These are phyloP conservation scores for Russula foetens DNA, from an alignment of 768 basidiomycete species.

Conservation along the genomic window DNA sequence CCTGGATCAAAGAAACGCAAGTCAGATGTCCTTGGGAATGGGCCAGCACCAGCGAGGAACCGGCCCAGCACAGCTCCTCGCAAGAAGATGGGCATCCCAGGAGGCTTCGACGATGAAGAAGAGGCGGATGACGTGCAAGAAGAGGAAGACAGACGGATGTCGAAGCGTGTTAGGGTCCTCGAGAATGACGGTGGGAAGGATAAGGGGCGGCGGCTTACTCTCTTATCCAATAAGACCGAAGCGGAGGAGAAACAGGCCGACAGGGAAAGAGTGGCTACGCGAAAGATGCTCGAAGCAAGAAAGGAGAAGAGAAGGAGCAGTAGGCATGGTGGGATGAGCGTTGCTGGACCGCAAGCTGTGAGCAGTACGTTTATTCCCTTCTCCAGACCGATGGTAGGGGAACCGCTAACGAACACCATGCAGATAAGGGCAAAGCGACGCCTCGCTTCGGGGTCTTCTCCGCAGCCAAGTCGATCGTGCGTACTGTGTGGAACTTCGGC, in stretches of 20 bases:
- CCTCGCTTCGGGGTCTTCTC: slow-evolving; percentile 65
- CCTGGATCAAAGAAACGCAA: slow-evolving; percentile 34
- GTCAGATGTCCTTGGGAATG: slow-evolving; percentile 44
- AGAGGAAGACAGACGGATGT: slow-evolving; percentile 32
- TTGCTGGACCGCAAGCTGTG: slow-evolving; percentile 26
- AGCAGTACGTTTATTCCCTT: slow-evolving; percentile 17
- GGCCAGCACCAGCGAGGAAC: slow-evolving; percentile 24
- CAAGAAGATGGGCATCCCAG: slow-evolving; percentile 41
- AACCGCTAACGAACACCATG: background rate
- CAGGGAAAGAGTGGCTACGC: slow-evolving; percentile 49
- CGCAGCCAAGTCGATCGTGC: slow-evolving; percentile 59
- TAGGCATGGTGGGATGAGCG: slow-evolving; percentile 28
- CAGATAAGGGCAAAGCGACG: slow-evolving; percentile 34
- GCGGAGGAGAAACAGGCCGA: slow-evolving; percentile 26
- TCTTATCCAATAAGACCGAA: slow-evolving; percentile 23
- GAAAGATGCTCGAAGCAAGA: slow-evolving; percentile 55
- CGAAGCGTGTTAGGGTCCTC: slow-evolving; percentile 38
- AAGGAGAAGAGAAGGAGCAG: slow-evolving; percentile 67
- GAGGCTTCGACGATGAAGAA: slow-evolving; percentile 46
- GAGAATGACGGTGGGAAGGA: slow-evolving; percentile 28
- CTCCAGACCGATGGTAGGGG: background rate
- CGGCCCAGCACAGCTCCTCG: slow-evolving; percentile 34
- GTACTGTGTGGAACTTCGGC: slow-evolving; percentile 65
- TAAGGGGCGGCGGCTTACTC: slow-evolving; percentile 31
- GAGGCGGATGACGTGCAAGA: slow-evolving; percentile 33